Conservation (phyloP, 768 basidiomycete genomes). For the Lactifluus piperatus region DNA sequence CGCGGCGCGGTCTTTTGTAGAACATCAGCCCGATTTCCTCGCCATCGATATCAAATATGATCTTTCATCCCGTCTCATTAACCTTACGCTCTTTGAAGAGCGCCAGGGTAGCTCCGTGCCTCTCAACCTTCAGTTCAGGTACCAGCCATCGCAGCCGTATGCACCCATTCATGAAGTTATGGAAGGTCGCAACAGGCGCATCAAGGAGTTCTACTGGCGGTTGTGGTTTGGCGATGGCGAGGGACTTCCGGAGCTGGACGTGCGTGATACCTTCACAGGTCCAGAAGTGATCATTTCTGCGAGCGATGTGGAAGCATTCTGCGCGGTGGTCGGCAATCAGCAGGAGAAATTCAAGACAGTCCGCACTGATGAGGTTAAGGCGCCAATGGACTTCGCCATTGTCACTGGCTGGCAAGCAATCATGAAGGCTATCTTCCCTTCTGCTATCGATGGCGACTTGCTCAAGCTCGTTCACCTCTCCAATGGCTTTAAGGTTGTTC, state of each 20-base stretch:
- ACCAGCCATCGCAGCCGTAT: slow-evolving; percentile 81
- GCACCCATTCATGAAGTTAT: slow-evolving; percentile 90
- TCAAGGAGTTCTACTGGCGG: slow-evolving; percentile 98
- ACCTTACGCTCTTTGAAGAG: slow-evolving; percentile 76
- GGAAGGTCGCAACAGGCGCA: slow-evolving; percentile 73
- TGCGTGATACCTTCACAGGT: slow-evolving; percentile 76
- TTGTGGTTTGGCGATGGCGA: slow-evolving; percentile 93
- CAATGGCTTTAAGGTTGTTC: slow-evolving; percentile 88
- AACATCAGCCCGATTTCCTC: slow-evolving; percentile 69
- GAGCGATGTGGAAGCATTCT: slow-evolving; percentile 78
- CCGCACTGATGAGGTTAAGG: slow-evolving; percentile 61
- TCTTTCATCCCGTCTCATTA: slow-evolving; percentile 44
- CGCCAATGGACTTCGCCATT: slow-evolving; percentile 99
- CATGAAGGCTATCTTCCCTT: slow-evolving; percentile 97
- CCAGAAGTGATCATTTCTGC: slow-evolving; percentile 79
- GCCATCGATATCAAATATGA: slow-evolving; percentile 67
- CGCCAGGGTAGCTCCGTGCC: slow-evolving; percentile 69
- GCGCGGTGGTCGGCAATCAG: slow-evolving; percentile 88
- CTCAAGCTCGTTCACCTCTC: slow-evolving; percentile 95
- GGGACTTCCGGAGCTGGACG: slow-evolving; percentile 64
- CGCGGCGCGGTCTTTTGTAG: slow-evolving; percentile 69
- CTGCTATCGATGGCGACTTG: slow-evolving; percentile 84
- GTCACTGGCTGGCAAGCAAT: slow-evolving; percentile 99
- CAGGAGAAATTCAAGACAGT: slow-evolving; percentile 81
- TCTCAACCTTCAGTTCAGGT: slow-evolving; percentile 72